These are phyloP conservation scores for Eutrema salsugineum DNA, from an alignment of 441 rosid genomes.

Conservation along the genomic window DNA sequence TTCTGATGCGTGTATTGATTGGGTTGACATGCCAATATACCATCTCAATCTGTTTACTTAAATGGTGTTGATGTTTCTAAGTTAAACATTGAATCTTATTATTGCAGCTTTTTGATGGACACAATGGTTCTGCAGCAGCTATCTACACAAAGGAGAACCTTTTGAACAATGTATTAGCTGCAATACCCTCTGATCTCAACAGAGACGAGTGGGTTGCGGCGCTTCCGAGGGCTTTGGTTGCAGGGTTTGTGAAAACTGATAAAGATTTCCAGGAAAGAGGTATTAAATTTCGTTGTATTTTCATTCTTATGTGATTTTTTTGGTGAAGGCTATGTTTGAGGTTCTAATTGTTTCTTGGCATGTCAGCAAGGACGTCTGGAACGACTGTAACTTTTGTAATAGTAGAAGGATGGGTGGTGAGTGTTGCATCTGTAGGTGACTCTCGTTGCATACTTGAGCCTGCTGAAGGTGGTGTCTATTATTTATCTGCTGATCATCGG, in stretches of 20 bases:
- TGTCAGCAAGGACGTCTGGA: conserved; percentile 88
- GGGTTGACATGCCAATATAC: not conserved
- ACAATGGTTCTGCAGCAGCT: conserved; percentile 97
- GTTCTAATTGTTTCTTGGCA: not conserved
- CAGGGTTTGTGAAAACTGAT: conserved; percentile 98
- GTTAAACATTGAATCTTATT: not conserved
- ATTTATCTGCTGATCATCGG: conserved; percentile 94
- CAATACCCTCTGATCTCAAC: conserved; percentile 85
- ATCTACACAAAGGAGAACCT: conserved; percentile 94
- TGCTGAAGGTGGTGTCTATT: conserved; percentile 82
- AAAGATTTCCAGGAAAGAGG: conserved; percentile 93
- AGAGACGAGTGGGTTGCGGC: conserved; percentile 95
- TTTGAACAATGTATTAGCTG: conserved; percentile 70
- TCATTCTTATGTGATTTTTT: not conserved
- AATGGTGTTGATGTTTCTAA: too few species aligned
- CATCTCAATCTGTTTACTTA: too few species aligned
- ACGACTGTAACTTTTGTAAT: conserved; percentile 93
- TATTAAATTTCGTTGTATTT: conserved; percentile 7
- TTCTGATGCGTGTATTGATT: not conserved
- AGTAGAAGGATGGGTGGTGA: conserved; percentile 88
- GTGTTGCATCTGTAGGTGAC: conserved; percentile 99
- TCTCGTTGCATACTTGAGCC: conserved; percentile 98
- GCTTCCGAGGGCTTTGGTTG: conserved; percentile 95
- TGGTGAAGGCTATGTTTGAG: conserved; percentile 13
- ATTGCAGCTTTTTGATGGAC: conserved; percentile 96